phyloP scores from a whole-genome alignment of 768 basidiomycete species.

The Naganishia friedmannii region DNA sequence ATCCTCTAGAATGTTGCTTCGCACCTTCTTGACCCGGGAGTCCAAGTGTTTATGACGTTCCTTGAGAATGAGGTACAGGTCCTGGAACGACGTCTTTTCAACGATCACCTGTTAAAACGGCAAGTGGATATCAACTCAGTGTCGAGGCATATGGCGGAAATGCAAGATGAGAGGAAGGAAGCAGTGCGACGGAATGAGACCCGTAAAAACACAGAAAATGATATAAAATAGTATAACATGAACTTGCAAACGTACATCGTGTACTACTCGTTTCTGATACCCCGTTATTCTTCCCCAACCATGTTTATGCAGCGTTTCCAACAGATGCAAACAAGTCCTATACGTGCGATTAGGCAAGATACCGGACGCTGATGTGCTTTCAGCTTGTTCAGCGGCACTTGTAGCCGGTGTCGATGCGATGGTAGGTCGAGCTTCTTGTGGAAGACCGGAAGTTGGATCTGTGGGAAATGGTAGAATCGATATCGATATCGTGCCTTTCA shows the following conservation, averaged over 20 bases:
- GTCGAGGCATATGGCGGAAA: background rate
- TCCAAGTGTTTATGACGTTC: slow-evolving; percentile 73
- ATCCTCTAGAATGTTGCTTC: slow-evolving; percentile 45
- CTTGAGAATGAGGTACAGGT: slow-evolving; percentile 81
- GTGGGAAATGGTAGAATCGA: slow-evolving; percentile 25
- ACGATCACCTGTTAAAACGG: slow-evolving; percentile 59
- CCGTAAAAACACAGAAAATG: background rate
- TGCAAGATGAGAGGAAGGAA: background rate
- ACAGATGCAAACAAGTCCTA: slow-evolving; percentile 73
- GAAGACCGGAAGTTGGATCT: slow-evolving; percentile 7
- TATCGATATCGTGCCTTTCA: slow-evolving; percentile 16
- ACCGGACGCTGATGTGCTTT: slow-evolving; percentile 31
- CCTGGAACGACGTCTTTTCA: slow-evolving; percentile 75
- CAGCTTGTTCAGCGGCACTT: background rate
- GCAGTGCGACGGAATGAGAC: background rate
- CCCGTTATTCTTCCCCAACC: slow-evolving; percentile 77
- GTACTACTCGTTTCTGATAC: slow-evolving; percentile 80
- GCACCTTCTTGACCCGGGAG: slow-evolving; percentile 40
- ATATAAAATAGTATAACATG: background rate
- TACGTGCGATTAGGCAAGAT: slow-evolving; percentile 63
- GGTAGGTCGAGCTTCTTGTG: slow-evolving; percentile 31
- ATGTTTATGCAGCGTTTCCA: slow-evolving; percentile 81
- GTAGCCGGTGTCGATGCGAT: slow-evolving; percentile 30
- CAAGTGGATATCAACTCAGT: background rate
- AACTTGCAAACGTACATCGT: slow-evolving; percentile 59